Evolutionary conservation across 2,329 filamentous ascomycete genomes (phyloP).

Genomic region (Venturia effusa): DNA sequence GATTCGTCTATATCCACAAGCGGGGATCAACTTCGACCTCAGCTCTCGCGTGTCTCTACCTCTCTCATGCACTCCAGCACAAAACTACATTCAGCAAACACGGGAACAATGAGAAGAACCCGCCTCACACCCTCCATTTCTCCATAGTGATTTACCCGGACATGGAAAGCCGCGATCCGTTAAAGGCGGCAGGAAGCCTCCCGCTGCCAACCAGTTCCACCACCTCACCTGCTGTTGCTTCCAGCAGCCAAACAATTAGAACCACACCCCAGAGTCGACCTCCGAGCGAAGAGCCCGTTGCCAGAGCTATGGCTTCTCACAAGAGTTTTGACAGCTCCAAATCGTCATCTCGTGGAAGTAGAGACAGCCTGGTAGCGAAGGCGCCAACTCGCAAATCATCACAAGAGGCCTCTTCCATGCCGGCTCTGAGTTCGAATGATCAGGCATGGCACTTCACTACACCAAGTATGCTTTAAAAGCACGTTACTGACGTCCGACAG

Average conservation of each 20-base stretch:
- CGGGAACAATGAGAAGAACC: neutral
- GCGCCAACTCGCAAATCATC: neutral
- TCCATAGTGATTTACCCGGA: neutral
- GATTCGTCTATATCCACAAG: neutral
- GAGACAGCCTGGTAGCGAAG: conserved; percentile 8
- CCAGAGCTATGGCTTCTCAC: conserved; percentile 1
- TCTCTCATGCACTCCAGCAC: neutral
- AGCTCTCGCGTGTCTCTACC: neutral
- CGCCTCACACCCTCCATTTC: neutral
- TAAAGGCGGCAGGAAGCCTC: too few species aligned
- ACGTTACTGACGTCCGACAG: conserved; percentile 16
- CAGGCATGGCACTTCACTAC: conserved; percentile 18
- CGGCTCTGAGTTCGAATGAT: conserved; percentile 23
- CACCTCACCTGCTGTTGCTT: neutral
- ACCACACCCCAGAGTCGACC: neutral
- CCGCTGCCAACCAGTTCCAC: neutral
- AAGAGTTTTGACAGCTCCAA: conserved; percentile 8
- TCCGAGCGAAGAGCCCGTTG: neutral
- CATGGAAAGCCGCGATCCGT: neutral
- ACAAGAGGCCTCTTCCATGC: conserved; percentile 10
- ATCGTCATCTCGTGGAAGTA: conserved; percentile 7
- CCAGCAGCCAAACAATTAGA: neutral
- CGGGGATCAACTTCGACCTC: neutral
- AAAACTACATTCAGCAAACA: neutral
- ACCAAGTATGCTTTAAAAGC: neutral